Conservation (phyloP, 768 basidiomycete genomes). For the Sporobolomyces phaffii region DNA sequence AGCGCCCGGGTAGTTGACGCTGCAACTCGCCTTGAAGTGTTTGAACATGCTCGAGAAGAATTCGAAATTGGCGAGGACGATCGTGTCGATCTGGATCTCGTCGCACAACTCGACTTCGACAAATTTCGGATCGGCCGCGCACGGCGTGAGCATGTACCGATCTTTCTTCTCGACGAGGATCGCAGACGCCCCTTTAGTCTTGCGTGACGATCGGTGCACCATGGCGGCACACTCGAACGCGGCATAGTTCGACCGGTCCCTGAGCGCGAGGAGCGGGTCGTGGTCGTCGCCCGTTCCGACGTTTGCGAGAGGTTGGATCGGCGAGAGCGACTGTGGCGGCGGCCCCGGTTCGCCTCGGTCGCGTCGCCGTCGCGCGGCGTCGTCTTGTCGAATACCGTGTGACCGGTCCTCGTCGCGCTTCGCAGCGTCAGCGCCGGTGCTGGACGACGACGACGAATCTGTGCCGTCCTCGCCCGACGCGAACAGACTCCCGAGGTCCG, state of each 20-base stretch:
- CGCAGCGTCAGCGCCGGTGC: background rate
- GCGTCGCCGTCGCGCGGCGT: too few species aligned
- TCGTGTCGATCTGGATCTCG: slow-evolving; percentile 91
- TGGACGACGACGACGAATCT: background rate
- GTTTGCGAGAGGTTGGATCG: slow-evolving; percentile 33
- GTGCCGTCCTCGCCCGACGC: background rate
- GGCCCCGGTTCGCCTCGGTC: background rate
- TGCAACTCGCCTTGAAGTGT: slow-evolving; percentile 76
- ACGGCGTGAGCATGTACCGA: slow-evolving; percentile 94
- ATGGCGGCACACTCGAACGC: slow-evolving; percentile 86
- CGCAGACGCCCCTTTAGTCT: slow-evolving; percentile 71
- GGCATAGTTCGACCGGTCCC: slow-evolving; percentile 91
- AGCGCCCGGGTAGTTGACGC: slow-evolving; percentile 56
- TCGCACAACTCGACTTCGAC: slow-evolving; percentile 95
- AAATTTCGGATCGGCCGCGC: slow-evolving; percentile 59
- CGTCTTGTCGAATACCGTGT: too few species aligned
- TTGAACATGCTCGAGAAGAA: slow-evolving; percentile 96
- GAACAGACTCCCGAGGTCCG: slow-evolving; percentile 28
- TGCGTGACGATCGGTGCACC: slow-evolving; percentile 73
- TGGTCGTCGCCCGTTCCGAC: slow-evolving; percentile 36
- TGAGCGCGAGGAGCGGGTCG: slow-evolving; percentile 48
- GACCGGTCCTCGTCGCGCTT: background rate
- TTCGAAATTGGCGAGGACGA: slow-evolving; percentile 93
- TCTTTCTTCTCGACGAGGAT: slow-evolving; percentile 81
- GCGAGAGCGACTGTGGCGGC: background rate